Evolutionary conservation across 148 eudicot species (phyloP).

Genomic region (Cornus florida): DNA sequence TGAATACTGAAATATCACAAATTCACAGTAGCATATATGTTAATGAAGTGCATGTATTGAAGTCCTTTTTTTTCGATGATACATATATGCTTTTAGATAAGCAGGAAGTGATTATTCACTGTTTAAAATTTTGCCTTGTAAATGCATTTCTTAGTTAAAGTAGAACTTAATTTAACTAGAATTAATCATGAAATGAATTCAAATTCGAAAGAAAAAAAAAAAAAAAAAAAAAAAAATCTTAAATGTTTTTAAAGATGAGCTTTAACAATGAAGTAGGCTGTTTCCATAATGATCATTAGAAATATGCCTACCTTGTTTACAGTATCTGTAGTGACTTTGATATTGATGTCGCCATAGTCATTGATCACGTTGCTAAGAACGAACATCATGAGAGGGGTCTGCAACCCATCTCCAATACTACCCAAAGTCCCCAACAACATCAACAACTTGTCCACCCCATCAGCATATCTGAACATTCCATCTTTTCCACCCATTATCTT

Average conservation of each 20-base stretch:
- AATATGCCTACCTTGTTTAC: slow-evolving; percentile 35
- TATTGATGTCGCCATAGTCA: slow-evolving; percentile 28
- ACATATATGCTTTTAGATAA: background rate
- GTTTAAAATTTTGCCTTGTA: background rate
- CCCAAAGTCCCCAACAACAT: slow-evolving; percentile 40
- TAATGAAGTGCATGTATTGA: background rate
- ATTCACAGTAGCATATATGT: background rate
- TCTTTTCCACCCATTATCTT: slow-evolving; percentile 13
- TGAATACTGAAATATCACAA: slow-evolving; percentile 32
- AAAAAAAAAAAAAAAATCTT: too few relatives aligned
- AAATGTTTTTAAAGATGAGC: too few relatives aligned
- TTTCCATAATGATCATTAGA: too few relatives aligned
- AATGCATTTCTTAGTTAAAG: background rate
- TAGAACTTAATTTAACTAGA: background rate
- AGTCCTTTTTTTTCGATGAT: background rate
- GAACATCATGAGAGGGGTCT: slow-evolving; percentile 49
- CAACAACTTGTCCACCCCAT: slow-evolving; percentile 32
- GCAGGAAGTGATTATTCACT: background rate
- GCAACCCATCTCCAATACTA: slow-evolving; percentile 58
- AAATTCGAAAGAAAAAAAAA: too few relatives aligned
- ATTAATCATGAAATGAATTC: background rate
- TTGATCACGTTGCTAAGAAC: slow-evolving; percentile 54
- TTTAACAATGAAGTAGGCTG: too few relatives aligned
- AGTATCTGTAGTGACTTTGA: slow-evolving; percentile 4
- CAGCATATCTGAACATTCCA: slow-evolving; percentile 36